Conservation (phyloP, 2,329 filamentous ascomycete genomes). For the Calonectria pauciramosa region DNA sequence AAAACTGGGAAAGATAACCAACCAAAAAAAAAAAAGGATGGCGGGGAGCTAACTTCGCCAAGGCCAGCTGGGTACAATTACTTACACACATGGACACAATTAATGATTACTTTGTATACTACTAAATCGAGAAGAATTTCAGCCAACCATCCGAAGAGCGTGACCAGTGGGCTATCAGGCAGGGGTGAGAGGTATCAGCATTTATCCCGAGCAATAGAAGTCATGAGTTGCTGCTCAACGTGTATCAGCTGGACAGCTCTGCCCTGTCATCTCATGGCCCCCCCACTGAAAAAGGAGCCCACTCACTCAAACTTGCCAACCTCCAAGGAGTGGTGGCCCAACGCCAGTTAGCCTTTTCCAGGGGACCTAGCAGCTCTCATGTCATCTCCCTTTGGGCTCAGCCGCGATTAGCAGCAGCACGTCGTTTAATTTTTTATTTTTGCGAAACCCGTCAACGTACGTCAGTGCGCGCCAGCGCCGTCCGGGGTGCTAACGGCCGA, state of each 20-base stretch:
- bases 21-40: background rate
- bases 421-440: too few species aligned
- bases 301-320: background rate
- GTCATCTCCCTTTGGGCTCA: background rate
- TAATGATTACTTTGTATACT: constrained; percentile 14
- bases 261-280: background rate
- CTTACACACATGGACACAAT: constrained; percentile 5
- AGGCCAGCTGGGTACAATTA: background rate
- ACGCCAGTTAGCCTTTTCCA: background rate
- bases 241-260: constrained; percentile 4
- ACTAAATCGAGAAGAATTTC: background rate
- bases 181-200: background rate
- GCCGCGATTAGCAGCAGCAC: constrained; percentile 7
- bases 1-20: constrained; percentile 4
- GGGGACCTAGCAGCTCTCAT: constrained; percentile 3
- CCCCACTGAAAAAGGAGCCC: constrained; percentile 7
- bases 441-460: background rate
- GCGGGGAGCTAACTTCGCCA: background rate
- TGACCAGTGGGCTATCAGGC: background rate
- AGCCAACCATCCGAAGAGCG: background rate
- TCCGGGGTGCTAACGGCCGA: background rate
- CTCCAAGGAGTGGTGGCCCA: background rate
- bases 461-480: background rate
- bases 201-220: background rate
- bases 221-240: background rate